Conservation (phyloP, 2,329 filamentous ascomycete genomes). For the Penicillium sumatraense region DNA sequence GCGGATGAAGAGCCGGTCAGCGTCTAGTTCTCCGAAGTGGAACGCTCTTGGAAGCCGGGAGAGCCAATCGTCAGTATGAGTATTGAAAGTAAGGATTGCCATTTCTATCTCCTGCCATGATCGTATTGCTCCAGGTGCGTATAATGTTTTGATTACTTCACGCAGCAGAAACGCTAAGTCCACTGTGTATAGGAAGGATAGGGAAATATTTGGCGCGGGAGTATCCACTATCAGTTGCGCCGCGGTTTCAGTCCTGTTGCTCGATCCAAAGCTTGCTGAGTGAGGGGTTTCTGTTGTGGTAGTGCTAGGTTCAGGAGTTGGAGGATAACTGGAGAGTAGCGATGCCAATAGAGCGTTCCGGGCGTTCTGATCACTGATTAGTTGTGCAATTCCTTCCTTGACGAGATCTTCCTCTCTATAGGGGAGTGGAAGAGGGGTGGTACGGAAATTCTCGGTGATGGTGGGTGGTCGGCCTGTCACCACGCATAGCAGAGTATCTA, state of each 20-base stretch:
- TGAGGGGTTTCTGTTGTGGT: neutral
- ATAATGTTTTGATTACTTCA: conserved; percentile 42
- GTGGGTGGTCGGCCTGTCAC: conserved; percentile 45
- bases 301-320: neutral
- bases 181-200: conserved; percentile 46
- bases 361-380: neutral
- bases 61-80: conserved; percentile 44
- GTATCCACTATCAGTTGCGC: conserved; percentile 30
- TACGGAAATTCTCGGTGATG: conserved; percentile 24
- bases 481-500: conserved; percentile 41
- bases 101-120: conserved; percentile 42
- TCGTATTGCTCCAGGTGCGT: conserved; percentile 41
- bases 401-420: neutral
- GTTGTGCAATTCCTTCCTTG: neutral
- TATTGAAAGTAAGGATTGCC: conserved; percentile 38
- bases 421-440: conserved; percentile 15
- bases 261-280: neutral
- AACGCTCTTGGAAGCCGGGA: conserved; percentile 42
- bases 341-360: neutral
- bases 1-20: conserved; percentile 32
- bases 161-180: conserved; percentile 42
- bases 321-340: neutral
- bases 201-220: conserved; percentile 39
- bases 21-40: conserved; percentile 34
- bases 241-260: neutral